Conservation (phyloP, 1,284 basidiomycete species). For the Tilletia caries region DNA sequence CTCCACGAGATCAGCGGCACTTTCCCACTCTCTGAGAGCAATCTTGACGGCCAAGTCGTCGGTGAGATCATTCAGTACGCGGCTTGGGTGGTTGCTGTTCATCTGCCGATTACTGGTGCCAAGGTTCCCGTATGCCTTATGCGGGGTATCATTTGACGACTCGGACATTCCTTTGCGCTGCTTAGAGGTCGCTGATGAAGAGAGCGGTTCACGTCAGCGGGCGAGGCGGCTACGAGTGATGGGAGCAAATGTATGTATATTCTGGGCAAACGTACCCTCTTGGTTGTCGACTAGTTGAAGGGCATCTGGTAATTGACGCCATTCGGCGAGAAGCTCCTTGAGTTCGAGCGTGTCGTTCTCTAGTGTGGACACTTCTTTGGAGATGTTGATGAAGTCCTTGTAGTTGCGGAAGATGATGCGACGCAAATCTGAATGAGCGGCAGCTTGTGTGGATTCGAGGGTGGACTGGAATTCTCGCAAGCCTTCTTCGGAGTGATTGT, state of each 20-base stretch:
- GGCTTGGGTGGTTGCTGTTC: slow-evolving; percentile 54
- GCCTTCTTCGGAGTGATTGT: slow-evolving; percentile 13
- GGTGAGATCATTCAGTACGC: slow-evolving; percentile 83
- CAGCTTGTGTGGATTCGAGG: not conserved
- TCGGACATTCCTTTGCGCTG: too few species aligned
- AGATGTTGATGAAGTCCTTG: slow-evolving; percentile 90
- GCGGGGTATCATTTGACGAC: too few species aligned
- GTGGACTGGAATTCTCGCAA: not conserved
- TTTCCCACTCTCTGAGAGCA: slow-evolving; percentile 81
- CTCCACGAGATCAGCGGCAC: slow-evolving; percentile 77
- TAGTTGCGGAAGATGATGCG: slow-evolving; percentile 60
- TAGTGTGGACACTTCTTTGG: slow-evolving; percentile 91
- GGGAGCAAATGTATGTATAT: too few species aligned
- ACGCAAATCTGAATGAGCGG: slow-evolving; percentile 42
- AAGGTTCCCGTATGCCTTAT: not conserved
- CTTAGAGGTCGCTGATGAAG: too few species aligned
- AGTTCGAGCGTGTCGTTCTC: slow-evolving; percentile 98
- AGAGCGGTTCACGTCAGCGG: too few species aligned
- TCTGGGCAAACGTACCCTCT: slow-evolving; percentile 16
- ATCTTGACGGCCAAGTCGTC: slow-evolving; percentile 90
- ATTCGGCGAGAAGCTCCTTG: slow-evolving; percentile 87
- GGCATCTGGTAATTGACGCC: slow-evolving; percentile 59
- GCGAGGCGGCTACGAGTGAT: too few species aligned
- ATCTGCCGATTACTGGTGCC: too few species aligned
- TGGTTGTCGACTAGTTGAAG: slow-evolving; percentile 41